phyloP scores from a whole-genome alignment of 2,329 filamentous ascomycete species.

The Amauroascus verrucosus region DNA sequence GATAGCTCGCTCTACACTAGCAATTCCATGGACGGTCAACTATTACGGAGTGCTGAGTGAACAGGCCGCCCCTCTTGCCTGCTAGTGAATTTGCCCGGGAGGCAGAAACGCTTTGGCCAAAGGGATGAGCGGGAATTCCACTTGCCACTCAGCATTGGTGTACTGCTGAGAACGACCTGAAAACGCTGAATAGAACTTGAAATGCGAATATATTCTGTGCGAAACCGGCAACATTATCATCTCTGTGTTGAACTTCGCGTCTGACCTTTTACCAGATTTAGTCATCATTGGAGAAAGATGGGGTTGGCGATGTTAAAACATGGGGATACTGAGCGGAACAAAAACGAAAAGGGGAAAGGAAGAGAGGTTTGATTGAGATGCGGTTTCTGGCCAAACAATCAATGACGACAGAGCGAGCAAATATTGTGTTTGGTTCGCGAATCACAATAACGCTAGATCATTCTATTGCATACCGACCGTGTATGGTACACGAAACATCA shows the following conservation, averaged over 20 bases:
- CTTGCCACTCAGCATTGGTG: not conserved
- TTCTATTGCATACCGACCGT: too few relatives aligned
- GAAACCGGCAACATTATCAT: not conserved
- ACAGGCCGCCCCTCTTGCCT: slow-evolving; percentile 8
- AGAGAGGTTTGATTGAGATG: too few relatives aligned
- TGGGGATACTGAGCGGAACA: not conserved
- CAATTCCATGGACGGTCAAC: slow-evolving; percentile 4
- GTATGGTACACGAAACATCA: too few relatives aligned
- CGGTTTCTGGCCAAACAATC: too few relatives aligned
- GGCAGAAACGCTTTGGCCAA: not conserved
- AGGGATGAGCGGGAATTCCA: slow-evolving; percentile 2
- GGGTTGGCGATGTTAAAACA: not conserved
- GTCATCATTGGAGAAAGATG: slow-evolving; percentile 33
- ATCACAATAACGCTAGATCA: too few relatives aligned
- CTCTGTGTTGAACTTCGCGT: slow-evolving; percentile 18
- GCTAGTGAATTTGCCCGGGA: slow-evolving; percentile 5
- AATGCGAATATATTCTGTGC: not conserved
- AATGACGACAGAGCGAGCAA: too few relatives aligned
- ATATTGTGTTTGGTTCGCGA: too few relatives aligned
- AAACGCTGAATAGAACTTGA: not conserved
- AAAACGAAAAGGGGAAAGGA: not conserved
- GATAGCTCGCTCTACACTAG: slow-evolving; percentile 3
- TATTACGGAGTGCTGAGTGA: not conserved
- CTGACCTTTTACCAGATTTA: slow-evolving; percentile 40
- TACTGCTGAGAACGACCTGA: not conserved